Evolutionary conservation across 495 filamentous ascomycete genomes (phyloP), one percentile per base, ranked within the genome.

Genomic region (Talaromyces nanjingensis): DNA sequence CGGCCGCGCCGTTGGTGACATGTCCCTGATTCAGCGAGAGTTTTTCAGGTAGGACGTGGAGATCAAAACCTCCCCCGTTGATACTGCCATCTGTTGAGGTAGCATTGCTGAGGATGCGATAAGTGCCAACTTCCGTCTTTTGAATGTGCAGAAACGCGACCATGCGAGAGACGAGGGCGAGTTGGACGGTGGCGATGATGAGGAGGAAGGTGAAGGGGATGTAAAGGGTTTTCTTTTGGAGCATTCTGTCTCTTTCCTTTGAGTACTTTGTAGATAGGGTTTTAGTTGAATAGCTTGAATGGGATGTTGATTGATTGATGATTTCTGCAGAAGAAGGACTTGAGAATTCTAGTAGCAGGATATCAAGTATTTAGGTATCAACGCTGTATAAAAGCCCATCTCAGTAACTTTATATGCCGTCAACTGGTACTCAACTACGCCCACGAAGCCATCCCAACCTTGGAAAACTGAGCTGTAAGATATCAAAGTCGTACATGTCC

Each of bases 121-220:
- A 62, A n/a, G 45, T 37, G 16, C n/a, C 29, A 20, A 62, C 29
- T 53, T 62, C 39, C 1, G 60, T 33, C 60, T 62, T 54, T 54
- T 62, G 60, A 22, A 62, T 62, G 29, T 62, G 60, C 42, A 62
- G 20, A 24, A 62, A 62, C 7, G 60, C 45, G 4, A 62, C 60
- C 60, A 62, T 62, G 11, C 45, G 60, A 12, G 60, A 62, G 42
- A 62, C 60, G 16, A 62, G 45, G 12, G 60, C 39, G 60, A 62
- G 60, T 53, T 62, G 60, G 27, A 62, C 33, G 45, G 60, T 62
- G 22, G 60, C 39, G n/a, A 54, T 22, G 42, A 62, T 62, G 29
- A 62, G 45, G 25, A 62, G 60, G 16, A 54, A 8, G 16, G 45
- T 34, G 45, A 31, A 62, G 22, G 60, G 60, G n/a, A 62, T 53